Evolutionary conservation across 2,329 filamentous ascomycete genomes (phyloP).

Genomic region (Metarhizium anisopliae): DNA sequence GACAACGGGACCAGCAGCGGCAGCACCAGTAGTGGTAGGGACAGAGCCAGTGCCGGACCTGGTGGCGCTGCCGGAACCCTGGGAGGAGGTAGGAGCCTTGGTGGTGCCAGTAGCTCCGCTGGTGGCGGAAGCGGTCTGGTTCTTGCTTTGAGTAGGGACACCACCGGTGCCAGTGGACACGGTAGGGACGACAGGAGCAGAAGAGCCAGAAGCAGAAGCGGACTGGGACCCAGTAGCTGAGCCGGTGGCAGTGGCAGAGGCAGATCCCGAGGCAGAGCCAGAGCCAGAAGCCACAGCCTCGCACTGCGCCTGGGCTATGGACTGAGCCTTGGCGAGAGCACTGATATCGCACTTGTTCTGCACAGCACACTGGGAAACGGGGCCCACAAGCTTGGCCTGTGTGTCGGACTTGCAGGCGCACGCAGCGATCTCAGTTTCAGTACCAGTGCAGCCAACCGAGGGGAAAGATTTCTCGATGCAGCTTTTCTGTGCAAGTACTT

Average conservation of each 20-base stretch:
- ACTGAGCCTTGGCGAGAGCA: slow-evolving; percentile 23
- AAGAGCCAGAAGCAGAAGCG: slow-evolving; percentile 1
- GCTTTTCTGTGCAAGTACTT: slow-evolving; percentile 11
- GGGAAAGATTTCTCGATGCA: slow-evolving; percentile 28
- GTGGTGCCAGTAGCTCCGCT: not conserved
- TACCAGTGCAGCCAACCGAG: slow-evolving; percentile 8
- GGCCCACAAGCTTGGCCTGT: slow-evolving; percentile 20
- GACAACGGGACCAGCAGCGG: slow-evolving; percentile 9
- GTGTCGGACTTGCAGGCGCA: slow-evolving; percentile 32
- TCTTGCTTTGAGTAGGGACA: slow-evolving; percentile 7
- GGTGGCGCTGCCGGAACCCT: not conserved
- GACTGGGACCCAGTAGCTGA: slow-evolving; percentile 5
- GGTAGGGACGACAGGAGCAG: not conserved
- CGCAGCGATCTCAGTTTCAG: slow-evolving; percentile 9
- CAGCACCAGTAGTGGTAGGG: slow-evolving; percentile 4
- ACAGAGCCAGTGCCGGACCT: not conserved
- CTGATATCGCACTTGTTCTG: slow-evolving; percentile 21
- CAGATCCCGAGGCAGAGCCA: not conserved
- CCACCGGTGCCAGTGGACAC: slow-evolving; percentile 8
- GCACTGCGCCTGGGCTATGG: slow-evolving; percentile 22
- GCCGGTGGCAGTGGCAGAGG: slow-evolving; percentile 3
- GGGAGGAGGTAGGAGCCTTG: not conserved
- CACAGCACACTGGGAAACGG: slow-evolving; percentile 23
- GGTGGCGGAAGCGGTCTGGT: slow-evolving; percentile 2
- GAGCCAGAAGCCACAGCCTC: slow-evolving; percentile 4